These are phyloP conservation scores for Stagonosporopsis tanaceti DNA, from an alignment of 2,329 filamentous ascomycete genomes.

Conservation along the genomic window DNA sequence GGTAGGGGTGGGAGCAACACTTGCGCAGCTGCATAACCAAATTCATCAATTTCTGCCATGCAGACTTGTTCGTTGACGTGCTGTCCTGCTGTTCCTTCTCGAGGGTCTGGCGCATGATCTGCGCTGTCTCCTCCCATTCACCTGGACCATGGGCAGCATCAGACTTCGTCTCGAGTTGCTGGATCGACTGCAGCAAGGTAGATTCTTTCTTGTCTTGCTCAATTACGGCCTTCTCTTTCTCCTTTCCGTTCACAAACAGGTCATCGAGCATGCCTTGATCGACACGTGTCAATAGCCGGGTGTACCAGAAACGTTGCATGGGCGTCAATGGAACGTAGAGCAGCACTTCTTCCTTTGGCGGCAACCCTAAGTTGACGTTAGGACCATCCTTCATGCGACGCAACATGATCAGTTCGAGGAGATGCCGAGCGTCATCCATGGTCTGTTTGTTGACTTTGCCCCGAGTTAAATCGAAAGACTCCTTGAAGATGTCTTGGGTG, in stretches of 20 bases:
- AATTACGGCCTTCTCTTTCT: constrained; percentile 54
- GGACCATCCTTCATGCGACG: constrained; percentile 65
- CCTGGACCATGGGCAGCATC: constrained; percentile 15
- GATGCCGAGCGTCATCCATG: constrained; percentile 60
- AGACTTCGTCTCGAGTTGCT: constrained; percentile 36
- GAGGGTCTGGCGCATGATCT: constrained; percentile 94
- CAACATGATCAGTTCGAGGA: constrained; percentile 67
- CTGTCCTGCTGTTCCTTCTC: constrained; percentile 46
- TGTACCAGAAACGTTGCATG: constrained; percentile 67
- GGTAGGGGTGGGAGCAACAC: constrained; percentile 64
- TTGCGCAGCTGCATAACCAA: constrained; percentile 65
- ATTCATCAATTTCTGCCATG: constrained; percentile 62
- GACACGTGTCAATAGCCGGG: constrained; percentile 62
- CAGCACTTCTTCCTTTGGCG: constrained; percentile 64
- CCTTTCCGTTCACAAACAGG: constrained; percentile 58
- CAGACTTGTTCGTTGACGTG: constrained; percentile 36
- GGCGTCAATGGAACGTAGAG: constrained; percentile 66
- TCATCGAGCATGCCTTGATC: constrained; percentile 62
- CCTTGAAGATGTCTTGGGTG: constrained; percentile 60
- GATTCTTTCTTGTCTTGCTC: constrained; percentile 50
- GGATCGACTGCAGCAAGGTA: constrained; percentile 42
- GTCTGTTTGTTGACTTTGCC: constrained; percentile 63
- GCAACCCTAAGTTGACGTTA: constrained; percentile 63
- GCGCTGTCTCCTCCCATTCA: constrained; percentile 74
- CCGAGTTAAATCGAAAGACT: constrained; percentile 64